Conservation (phyloP, 768 basidiomycete genomes). For the Suillus weaverae region DNA sequence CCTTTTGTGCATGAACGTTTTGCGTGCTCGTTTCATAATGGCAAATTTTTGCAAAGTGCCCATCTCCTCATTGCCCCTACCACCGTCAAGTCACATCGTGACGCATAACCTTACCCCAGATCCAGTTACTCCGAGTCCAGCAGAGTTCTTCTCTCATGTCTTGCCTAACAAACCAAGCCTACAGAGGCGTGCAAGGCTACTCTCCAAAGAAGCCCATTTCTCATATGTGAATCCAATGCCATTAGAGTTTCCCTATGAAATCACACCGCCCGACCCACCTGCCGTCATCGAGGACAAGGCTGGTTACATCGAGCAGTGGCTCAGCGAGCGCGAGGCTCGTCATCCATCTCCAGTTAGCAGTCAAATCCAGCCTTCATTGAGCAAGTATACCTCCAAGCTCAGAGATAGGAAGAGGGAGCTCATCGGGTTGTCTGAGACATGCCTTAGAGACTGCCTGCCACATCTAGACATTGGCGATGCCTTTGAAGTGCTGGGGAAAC, state of each 20-base stretch:
- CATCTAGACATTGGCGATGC: slow-evolving; percentile 87
- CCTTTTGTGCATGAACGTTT: slow-evolving; percentile 19
- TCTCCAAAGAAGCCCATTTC: slow-evolving; percentile 63
- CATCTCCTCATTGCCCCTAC: slow-evolving; percentile 49
- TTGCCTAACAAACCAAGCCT: slow-evolving; percentile 56
- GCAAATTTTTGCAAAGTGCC: slow-evolving; percentile 30
- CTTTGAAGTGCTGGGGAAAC: slow-evolving; percentile 62
- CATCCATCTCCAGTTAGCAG: slow-evolving; percentile 21
- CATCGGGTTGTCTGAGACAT: slow-evolving; percentile 69
- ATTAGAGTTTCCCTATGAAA: slow-evolving; percentile 77
- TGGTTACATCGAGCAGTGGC: slow-evolving; percentile 75
- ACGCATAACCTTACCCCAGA: slow-evolving; percentile 62
- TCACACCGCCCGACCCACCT: slow-evolving; percentile 54
- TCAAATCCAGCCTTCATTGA: slow-evolving; percentile 29
- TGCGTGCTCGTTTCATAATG: slow-evolving; percentile 19
- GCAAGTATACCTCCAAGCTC: slow-evolving; percentile 49
- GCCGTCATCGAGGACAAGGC: slow-evolving; percentile 52
- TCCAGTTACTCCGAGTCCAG: slow-evolving; percentile 48
- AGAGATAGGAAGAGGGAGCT: slow-evolving; percentile 58
- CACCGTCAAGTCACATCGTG: slow-evolving; percentile 41
- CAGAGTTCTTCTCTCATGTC: slow-evolving; percentile 50
- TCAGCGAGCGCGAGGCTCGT: slow-evolving; percentile 62
- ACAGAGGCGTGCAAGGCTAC: slow-evolving; percentile 68
- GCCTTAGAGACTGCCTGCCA: slow-evolving; percentile 76
- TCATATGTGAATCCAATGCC: slow-evolving; percentile 84